Evolutionary conservation across 2,329 filamentous ascomycete genomes (phyloP), one percentile per base, ranked within the genome.

Genomic region (Zasmidium citrigriseum): DNA sequence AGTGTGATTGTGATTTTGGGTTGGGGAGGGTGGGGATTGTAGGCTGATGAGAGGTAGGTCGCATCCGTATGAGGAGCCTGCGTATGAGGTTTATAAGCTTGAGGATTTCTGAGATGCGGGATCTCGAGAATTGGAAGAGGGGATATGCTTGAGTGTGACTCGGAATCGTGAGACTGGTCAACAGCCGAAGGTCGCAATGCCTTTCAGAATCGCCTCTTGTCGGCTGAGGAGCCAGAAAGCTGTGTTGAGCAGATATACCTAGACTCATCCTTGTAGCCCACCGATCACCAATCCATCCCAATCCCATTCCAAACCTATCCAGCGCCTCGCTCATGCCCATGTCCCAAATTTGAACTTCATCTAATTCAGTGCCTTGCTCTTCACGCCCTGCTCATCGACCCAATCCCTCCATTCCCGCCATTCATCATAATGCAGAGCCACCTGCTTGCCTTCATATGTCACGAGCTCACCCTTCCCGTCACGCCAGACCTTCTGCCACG

Each of bases 371-470:
- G 24, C 50, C 25, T 58, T 57, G 9, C 20, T 45, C 20, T 52
- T 52, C 3, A 50, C 54, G 3, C 54, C 55, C 45, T 59, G 54
- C 50, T 55, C 51, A 24, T 81, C 78, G 20, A 87, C 83, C 89
- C 91, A 95, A 16, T 87, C 83, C 72, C 86, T 85, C 90, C 92
- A 97, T 65, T 83, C 83, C 79, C 85, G 87, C 82, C 87, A 98
- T 68, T 93, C 89, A 1, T 73, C 75, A 72, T 90, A 96, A 50
- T 76, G 80, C 59, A 95, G 73, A 56, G 80, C 86, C 55, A 87
- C 84, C 79, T 91, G 93, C 76, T 87, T 86, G 20, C 95, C 95
- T 75, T 95, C 90, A 73, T 98, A 99, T 66, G 90, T 83, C 55
- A 93, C 87, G 2, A 95, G 86, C 67, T 86, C 86, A 52, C 90